Conservation (phyloP, 768 basidiomycete genomes). For the Punctularia strigosozonata region DNA sequence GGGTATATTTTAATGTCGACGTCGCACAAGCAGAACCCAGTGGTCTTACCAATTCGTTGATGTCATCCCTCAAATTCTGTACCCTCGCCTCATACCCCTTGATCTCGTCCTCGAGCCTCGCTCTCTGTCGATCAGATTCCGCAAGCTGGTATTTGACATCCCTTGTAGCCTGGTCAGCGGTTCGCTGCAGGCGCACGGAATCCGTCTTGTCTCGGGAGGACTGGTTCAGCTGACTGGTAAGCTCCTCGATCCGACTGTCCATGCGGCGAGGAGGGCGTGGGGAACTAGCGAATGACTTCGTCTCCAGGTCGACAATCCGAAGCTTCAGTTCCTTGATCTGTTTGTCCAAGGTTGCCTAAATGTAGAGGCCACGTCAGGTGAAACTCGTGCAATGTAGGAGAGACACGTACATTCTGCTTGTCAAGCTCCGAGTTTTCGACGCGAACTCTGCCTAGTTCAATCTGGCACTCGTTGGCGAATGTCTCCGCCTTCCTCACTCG, state of each 20-base stretch:
- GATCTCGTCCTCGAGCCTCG: conserved; percentile 55
- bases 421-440: conserved; percentile 79
- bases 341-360: conserved; percentile 71
- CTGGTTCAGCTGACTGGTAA: conserved; percentile 46
- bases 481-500: conserved; percentile 75
- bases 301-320: conserved; percentile 74
- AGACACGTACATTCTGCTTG: conserved; percentile 51
- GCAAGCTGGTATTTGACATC: conserved; percentile 42
- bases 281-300: conserved; percentile 58
- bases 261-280: conserved; percentile 49
- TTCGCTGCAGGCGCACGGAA: conserved; percentile 20
- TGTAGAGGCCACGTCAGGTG: conserved; percentile 2
- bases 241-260: conserved; percentile 64
- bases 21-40: conserved; percentile 1
- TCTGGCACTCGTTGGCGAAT: conserved; percentile 62
- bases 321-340: conserved; percentile 78
- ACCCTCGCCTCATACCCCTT: conserved; percentile 49
- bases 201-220: conserved; percentile 31
- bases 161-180: conserved; percentile 34
- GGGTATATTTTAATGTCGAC: background rate
- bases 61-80: conserved; percentile 37
- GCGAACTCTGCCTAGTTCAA: conserved; percentile 63
- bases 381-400: background rate
- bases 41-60: conserved; percentile 51
- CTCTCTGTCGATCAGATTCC: conserved; percentile 52